Evolutionary conservation across 768 basidiomycete species (phyloP), one percentile per base, ranked within the genome.

Genomic region (Coprinopsis strossmayeri): DNA sequence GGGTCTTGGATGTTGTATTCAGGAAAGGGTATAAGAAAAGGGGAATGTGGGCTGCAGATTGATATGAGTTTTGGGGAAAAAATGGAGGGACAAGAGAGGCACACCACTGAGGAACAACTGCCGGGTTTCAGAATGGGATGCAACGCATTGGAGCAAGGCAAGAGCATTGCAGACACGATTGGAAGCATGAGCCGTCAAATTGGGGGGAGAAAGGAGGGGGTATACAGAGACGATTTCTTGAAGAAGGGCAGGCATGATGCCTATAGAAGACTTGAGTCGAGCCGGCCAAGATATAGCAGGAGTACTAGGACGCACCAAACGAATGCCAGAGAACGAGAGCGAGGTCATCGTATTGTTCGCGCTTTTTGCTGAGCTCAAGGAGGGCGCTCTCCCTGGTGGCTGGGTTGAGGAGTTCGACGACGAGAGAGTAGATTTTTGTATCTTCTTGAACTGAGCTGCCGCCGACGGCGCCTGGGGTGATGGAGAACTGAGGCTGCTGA

Each of bases 191-290:
- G 96, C 96, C 12, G 93, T 96, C 50, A 99, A 81, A 57, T 92
- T 89, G 2, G 96, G 94, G 0, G 96, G 96, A 7, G 90, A 90
- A 48, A 99, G 80, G 47, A 94, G 77, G 3, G 95, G 94, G 66
- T 99, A 99, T 42, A 99, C 96, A 20, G 94, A 92, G 44, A 98
- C 92, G 61, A 99, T 98, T 68, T 98, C 96, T 61, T 97, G 91
- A 18, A 99, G 74, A 27, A 99, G 78, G 2, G 92, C 91, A 13
- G 95, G 92, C 95, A 99, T 98, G 56, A 98, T 88, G 43, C 95
- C 95, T 97, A 42, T 3, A 32, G 10, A 20, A 23, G 39, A 21
- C 13, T 24, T n/a, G n/a, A n/a, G n/a, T n/a, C n/a, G n/a, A n/a
- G n/a, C n/a, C n/a, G n/a, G n/a, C n/a, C n/a, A n/a, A n/a, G n/a